Evolutionary conservation across 805 yeast genomes (phyloP), one percentile per base, ranked within the genome.

Genomic region (Candida mattraensis): DNA sequence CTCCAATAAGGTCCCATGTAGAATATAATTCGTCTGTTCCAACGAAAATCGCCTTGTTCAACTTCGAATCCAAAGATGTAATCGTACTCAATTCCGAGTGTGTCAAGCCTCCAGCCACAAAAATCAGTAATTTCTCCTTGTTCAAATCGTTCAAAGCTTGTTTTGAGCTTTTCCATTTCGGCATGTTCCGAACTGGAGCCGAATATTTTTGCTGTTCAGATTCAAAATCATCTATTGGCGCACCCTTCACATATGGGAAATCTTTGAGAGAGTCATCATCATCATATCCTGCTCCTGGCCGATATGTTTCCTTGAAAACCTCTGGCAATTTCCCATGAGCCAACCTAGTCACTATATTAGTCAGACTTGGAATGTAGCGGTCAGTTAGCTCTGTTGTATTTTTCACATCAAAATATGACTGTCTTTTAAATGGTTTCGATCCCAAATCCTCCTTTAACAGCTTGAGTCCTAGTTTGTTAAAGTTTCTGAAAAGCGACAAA

Each of bases 21-120:
- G 78, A 76, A 42, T 86, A 62, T 2, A 87, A 60, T 35, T 82
- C 78, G 55, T 85, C 94, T 10, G 89, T 78, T 0, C 98, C 98
- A 39, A 91, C 63, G 42, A 82, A 76, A 12, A 93, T 73, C 42
- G 87, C 95, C 54, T 78, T 81, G 51, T 83, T 76, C 39, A 76
- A 68, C 28, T 70, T 58, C 12, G 65, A 60, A 7, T 87, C 74
- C 30, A 87, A 68, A 44, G 86, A 91, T 49, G 85, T 81, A 4
- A 81, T 79, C 9, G 86, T 72, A 44, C 91, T 74, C 18, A 83
- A 64, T 59, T 93, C 99, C 2, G 89, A 74, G 47, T 82, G 76
- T 0, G 98, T 87, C 14, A 85, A 61, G 7, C 98, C 99, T 15
- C 99, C 99, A 2, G 95, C 83, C 18, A 87, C 74, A 53, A 79